Conservation (phyloP, 2,329 filamentous ascomycete species). For the Colletotrichum orbiculare region DNA sequence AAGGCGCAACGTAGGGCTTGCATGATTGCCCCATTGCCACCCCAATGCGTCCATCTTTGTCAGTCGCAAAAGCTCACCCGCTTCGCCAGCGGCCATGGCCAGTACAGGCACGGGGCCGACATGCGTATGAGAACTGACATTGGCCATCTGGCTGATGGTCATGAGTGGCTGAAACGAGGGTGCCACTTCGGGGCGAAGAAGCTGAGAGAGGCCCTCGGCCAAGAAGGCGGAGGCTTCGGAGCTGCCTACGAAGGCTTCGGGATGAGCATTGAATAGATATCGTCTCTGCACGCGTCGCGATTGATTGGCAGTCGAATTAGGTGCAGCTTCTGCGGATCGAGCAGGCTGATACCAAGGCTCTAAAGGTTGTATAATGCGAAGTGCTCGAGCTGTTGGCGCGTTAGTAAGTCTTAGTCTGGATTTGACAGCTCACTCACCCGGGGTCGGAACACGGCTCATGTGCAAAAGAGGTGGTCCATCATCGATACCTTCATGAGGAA, state of each 20-base stretch:
- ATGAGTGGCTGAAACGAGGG: conserved; percentile 53
- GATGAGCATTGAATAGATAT: conserved; percentile 64
- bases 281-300: conserved; percentile 48
- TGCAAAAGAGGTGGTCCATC: conserved; percentile 36
- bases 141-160: conserved; percentile 65
- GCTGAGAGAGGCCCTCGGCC: conserved; percentile 49
- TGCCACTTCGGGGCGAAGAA: conserved; percentile 43
- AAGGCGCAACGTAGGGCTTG: conserved; percentile 59
- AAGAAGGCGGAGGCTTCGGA: conserved; percentile 46
- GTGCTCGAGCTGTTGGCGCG: conserved; percentile 5
- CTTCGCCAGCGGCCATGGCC: conserved; percentile 65
- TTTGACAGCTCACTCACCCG: conserved; percentile 15
- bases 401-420: conserved; percentile 6
- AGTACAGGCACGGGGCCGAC: conserved; percentile 49
- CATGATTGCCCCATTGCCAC: conserved; percentile 64
- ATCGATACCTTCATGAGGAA: conserved; percentile 31
- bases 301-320: conserved; percentile 17
- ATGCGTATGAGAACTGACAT: conserved; percentile 47
- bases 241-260: conserved; percentile 59
- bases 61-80: conserved; percentile 68
- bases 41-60: conserved; percentile 60
- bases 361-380: conserved; percentile 25
- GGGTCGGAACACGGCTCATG: conserved; percentile 29
- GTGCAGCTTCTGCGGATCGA: conserved; percentile 12
- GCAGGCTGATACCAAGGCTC: conserved; percentile 26